phyloP scores from a whole-genome alignment of 345 rosid genomes.

The Raphanus raphanistrum region DNA sequence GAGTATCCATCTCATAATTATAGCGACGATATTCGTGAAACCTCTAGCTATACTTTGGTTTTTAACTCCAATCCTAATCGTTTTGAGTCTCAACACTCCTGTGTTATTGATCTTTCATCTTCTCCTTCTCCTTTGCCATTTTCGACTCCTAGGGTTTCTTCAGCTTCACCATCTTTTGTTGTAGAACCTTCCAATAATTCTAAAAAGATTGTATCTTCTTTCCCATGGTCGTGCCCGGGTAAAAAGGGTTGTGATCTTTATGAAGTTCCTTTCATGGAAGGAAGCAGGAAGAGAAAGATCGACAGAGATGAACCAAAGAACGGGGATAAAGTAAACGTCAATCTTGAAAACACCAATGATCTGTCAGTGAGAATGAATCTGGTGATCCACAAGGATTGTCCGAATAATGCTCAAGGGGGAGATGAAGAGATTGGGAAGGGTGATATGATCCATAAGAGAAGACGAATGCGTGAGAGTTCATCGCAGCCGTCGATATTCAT shows the following conservation, averaged over 20 bases:
- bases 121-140: conserved; percentile 42
- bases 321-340: conserved; percentile 38
- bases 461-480: conserved; percentile 45
- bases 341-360: conserved; percentile 45
- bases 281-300: conserved; percentile 42
- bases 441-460: conserved; percentile 48
- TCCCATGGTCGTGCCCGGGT: conserved; percentile 30
- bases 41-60: conserved; percentile 45
- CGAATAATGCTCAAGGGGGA: conserved; percentile 25
- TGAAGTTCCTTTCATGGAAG: conserved; percentile 37
- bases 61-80: conserved; percentile 68
- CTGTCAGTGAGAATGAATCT: conserved; percentile 67
- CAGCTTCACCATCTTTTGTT: conserved; percentile 38
- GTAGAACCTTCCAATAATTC: conserved; percentile 36
- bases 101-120: conserved; percentile 35
- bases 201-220: conserved; percentile 27
- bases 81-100: conserved; percentile 32
- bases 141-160: conserved; percentile 49
- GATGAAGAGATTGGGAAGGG: conserved; percentile 38
- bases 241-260: conserved; percentile 29
- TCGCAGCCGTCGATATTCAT: conserved; percentile 48
- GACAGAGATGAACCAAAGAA: conserved; percentile 33
- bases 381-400: conserved; percentile 49
- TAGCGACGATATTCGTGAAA: conserved; percentile 28
- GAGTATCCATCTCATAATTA: conserved; percentile 47